Percentiles rank a stretch among this genome's conserved stretches.
Conservation (phyloP, 768 basidiomycete species). For the Russula dissimulans region DNA sequence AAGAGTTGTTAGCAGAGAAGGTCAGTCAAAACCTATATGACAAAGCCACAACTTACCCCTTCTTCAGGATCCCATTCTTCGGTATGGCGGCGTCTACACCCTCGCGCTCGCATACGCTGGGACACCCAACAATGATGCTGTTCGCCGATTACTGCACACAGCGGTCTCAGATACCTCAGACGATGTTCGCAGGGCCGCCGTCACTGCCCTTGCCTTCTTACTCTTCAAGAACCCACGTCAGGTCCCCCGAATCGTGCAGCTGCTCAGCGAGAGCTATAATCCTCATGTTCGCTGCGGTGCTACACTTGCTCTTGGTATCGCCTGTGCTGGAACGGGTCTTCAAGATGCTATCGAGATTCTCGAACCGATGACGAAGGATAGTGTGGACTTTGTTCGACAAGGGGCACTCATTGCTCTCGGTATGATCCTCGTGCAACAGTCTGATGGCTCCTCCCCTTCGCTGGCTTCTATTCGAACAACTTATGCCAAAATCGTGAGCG, state of each 20-base stretch:
- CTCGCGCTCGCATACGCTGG: slow-evolving; percentile 95
- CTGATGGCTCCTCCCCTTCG: slow-evolving; percentile 81
- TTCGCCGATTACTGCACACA: slow-evolving; percentile 85
- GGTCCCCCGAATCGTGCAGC: slow-evolving; percentile 93
- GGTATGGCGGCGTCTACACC: slow-evolving; percentile 97
- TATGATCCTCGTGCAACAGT: slow-evolving; percentile 95
- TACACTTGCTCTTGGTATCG: slow-evolving; percentile 91
- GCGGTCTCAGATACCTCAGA: slow-evolving; percentile 98
- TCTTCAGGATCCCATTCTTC: slow-evolving; percentile 83
- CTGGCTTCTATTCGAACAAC: slow-evolving; percentile 71
- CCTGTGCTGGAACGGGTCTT: slow-evolving; percentile 94
- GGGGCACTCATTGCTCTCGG: slow-evolving; percentile 93
- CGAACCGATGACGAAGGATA: slow-evolving; percentile 97
- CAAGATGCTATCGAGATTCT: slow-evolving; percentile 96
- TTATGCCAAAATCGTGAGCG: slow-evolving; percentile 81
- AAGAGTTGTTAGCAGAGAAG: slow-evolving; percentile 74
- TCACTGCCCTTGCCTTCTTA: slow-evolving; percentile 90
- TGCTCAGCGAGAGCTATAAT: slow-evolving; percentile 96
- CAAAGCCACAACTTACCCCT: slow-evolving; percentile 1
- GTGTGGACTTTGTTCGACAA: slow-evolving; percentile 97
- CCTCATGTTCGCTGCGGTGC: slow-evolving; percentile 97
- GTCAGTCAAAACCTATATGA: slow-evolving; percentile 31
- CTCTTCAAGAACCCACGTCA: slow-evolving; percentile 95
- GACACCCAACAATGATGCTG: slow-evolving; percentile 88
- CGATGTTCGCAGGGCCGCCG: slow-evolving; percentile 93